Percentiles rank a stretch among this genome's conserved stretches.
These are phyloP conservation scores for Gonium pectorale DNA, from an alignment of 139 green algal genomes.

Conservation along the genomic window DNA sequence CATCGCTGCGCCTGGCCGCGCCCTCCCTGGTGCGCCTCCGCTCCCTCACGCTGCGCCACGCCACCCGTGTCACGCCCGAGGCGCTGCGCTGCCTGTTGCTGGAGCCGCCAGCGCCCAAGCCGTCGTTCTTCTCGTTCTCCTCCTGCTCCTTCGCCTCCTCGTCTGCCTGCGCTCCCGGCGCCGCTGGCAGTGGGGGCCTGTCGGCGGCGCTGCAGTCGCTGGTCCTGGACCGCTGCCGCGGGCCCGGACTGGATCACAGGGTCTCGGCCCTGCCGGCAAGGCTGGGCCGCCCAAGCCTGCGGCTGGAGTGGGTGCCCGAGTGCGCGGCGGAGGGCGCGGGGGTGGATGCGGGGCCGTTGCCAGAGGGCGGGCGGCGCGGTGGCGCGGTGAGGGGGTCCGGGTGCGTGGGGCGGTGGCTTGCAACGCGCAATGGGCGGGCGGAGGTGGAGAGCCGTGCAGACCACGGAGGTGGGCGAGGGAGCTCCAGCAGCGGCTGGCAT, in stretches of 20 bases:
- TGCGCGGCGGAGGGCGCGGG: slow-evolving; percentile 9
- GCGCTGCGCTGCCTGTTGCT: not conserved
- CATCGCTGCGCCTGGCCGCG: not conserved
- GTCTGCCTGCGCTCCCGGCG: no score
- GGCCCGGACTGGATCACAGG: not conserved
- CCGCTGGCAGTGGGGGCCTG: no score
- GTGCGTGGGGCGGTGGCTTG: not conserved
- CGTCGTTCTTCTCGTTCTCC: not conserved
- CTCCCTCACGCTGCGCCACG: not conserved
- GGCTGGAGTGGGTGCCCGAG: slow-evolving; percentile 27
- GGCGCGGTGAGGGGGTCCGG: not conserved
- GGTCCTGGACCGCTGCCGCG: not conserved
- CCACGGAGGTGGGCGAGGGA: no score
- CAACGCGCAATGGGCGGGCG: not conserved
- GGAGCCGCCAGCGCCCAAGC: not conserved
- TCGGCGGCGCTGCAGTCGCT: not conserved
- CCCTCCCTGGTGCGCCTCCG: not conserved
- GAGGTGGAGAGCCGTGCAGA: no score
- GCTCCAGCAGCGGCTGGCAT: no score
- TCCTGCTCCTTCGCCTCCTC: no score
- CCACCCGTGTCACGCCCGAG: not conserved
- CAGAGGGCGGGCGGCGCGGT: not conserved
- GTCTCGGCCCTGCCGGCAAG: not conserved
- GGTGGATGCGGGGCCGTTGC: slow-evolving; percentile 2
- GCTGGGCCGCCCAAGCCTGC: slow-evolving; percentile 1